phyloP scores from a whole-genome alignment of 805 yeast genomes.

The Myxozyma neotropica region DNA sequence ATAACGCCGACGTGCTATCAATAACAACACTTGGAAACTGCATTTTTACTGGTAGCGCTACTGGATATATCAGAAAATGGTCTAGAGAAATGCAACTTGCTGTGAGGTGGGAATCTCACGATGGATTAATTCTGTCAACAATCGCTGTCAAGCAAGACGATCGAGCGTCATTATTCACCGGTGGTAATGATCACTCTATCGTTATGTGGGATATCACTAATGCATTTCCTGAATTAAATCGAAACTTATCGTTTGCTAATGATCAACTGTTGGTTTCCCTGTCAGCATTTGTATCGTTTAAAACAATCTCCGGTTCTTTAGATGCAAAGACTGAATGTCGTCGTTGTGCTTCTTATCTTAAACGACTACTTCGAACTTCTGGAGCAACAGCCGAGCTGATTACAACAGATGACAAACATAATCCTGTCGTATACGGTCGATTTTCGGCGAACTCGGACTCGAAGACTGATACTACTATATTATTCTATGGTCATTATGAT shows the following conservation, averaged over 20 bases:
- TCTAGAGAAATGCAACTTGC: slow-evolving; percentile 51
- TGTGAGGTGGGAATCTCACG: slow-evolving; percentile 55
- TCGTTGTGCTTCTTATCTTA: slow-evolving; percentile 77
- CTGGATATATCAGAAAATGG: slow-evolving; percentile 55
- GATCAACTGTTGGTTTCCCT: slow-evolving; percentile 68
- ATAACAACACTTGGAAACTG: slow-evolving; percentile 58
- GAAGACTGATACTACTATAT: slow-evolving; percentile 43
- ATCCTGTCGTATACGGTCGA: slow-evolving; percentile 80
- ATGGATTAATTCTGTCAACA: slow-evolving; percentile 61
- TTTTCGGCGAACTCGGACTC: slow-evolving; percentile 50
- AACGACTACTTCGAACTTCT: slow-evolving; percentile 59
- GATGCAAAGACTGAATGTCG: slow-evolving; percentile 75
- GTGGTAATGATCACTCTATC: slow-evolving; percentile 69
- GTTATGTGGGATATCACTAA: slow-evolving; percentile 63
- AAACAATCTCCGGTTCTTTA: slow-evolving; percentile 75
- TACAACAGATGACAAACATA: slow-evolving; percentile 69
- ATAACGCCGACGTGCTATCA: slow-evolving; percentile 59
- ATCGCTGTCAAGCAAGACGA: slow-evolving; percentile 50
- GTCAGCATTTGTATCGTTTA: slow-evolving; percentile 62
- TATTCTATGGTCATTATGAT: slow-evolving; percentile 97
- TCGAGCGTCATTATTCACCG: slow-evolving; percentile 58
- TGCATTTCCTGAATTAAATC: slow-evolving; percentile 12
- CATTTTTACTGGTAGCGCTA: slow-evolving; percentile 62
- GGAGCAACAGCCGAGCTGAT: slow-evolving; percentile 69
- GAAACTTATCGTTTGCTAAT: slow-evolving; percentile 47